These are phyloP conservation scores for Fusarium pininemorale DNA, from an alignment of 2,329 filamentous ascomycete genomes.

Conservation along the genomic window DNA sequence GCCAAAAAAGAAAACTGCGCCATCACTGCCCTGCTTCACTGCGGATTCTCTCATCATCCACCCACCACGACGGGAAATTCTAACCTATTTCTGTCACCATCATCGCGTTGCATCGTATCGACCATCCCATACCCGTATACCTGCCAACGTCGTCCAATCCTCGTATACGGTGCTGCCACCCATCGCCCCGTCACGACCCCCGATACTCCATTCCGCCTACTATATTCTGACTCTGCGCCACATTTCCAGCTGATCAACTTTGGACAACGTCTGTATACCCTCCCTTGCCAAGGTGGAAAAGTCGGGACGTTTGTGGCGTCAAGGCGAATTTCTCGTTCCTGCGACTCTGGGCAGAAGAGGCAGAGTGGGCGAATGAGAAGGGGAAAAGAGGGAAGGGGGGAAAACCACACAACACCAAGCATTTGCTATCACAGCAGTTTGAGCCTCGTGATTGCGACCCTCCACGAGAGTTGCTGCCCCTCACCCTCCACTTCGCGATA, in stretches of 20 bases:
- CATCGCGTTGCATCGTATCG: not conserved
- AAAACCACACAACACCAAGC: conserved; percentile 1
- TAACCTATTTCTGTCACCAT: conserved; percentile 15
- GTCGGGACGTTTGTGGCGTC: conserved; percentile 21
- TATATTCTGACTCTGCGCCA: conserved; percentile 27
- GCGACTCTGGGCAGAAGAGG: conserved; percentile 5
- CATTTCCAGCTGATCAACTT: conserved; percentile 15
- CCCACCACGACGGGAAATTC: conserved; percentile 5
- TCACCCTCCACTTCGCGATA: conserved; percentile 1
- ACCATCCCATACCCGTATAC: conserved; percentile 3
- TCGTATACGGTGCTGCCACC: conserved; percentile 18
- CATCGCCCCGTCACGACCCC: conserved; percentile 1
- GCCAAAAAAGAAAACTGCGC: conserved; percentile 19
- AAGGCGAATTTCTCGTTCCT: conserved; percentile 14
- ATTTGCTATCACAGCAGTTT: not conserved
- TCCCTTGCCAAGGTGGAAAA: conserved; percentile 38
- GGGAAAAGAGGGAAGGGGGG: not conserved
- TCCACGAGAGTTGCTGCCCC: conserved; percentile 2
- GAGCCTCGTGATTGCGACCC: conserved; percentile 26
- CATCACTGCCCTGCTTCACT: conserved; percentile 22
- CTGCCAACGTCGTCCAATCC: not conserved
- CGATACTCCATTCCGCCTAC: conserved; percentile 20
- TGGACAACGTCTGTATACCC: conserved; percentile 7
- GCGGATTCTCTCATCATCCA: conserved; percentile 24
- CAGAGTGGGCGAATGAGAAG: not conserved